These are phyloP conservation scores for Pythium inflatum DNA, from an alignment of 352 stramenopile genomes.

Conservation along the genomic window DNA sequence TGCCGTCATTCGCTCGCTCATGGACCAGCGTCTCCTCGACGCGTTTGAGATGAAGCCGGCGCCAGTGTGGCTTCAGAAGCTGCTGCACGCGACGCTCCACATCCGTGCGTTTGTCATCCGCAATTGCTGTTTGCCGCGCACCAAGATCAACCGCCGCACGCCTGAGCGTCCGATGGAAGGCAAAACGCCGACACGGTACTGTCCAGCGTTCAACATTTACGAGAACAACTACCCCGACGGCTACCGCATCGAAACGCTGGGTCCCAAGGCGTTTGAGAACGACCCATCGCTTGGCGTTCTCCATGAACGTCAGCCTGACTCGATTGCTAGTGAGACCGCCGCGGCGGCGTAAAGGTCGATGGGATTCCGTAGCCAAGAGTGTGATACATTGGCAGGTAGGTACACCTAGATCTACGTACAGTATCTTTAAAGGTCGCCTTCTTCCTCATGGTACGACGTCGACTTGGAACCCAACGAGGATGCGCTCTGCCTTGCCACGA, in stretches of 20 bases:
- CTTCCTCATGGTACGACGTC: too few species aligned
- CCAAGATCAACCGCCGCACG: constrained; percentile 4
- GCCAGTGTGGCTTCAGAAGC: constrained; percentile 4
- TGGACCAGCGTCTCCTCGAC: constrained; percentile 11
- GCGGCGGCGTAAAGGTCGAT: too few species aligned
- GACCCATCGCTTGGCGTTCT: constrained; percentile 13
- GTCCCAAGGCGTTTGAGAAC: constrained; percentile 23
- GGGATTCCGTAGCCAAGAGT: too few species aligned
- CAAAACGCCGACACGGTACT: constrained; percentile 7
- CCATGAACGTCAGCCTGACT: constrained; percentile 10
- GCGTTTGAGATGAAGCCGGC: constrained; percentile 14
- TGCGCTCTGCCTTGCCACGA: too few species aligned
- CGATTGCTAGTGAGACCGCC: constrained; percentile 8
- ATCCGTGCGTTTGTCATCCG: constrained; percentile 17
- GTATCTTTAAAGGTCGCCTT: too few species aligned
- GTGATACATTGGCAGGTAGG: too few species aligned
- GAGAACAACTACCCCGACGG: constrained; percentile 15
- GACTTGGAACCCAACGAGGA: too few species aligned
- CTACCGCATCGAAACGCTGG: constrained; percentile 15
- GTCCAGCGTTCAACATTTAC: constrained; percentile 16
- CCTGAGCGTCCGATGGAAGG: constrained; percentile 14
- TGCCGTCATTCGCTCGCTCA: constrained; percentile 15
- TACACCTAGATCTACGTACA: too few species aligned
- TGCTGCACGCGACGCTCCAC: background rate
- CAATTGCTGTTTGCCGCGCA: constrained; percentile 17